Evolutionary conservation across 1,139 yeast species (phyloP), one percentile per base, ranked within the genome.

Genomic region (Candida tropicalis): DNA sequence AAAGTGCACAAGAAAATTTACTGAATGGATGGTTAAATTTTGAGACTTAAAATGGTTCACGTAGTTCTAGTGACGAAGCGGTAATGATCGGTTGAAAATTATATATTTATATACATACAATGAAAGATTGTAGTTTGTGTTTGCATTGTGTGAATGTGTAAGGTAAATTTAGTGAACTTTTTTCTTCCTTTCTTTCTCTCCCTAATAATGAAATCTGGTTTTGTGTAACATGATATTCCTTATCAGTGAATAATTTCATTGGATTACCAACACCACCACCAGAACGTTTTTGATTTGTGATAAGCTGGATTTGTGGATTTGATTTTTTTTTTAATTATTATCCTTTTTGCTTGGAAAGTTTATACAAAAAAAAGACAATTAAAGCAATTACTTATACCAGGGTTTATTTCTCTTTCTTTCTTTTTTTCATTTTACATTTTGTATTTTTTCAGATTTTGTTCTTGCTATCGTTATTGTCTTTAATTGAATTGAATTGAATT

Each of bases 1-100:
- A 74, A 31, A 73, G 79, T 52, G 82, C 82, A 2, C 62, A 68
- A 39, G 73, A 66, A 38, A 67, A 75, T 20, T 50, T 75, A 23
- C 56, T 59, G n/a, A 65, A 65, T 44, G 53, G 54, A 1, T 46
- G 56, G 15, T 56, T 59, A 18, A 42, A 48, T 28, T 57, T 63
- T 47, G 62, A 48, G 26, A 33, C 46, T 11, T 35, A 28, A 37
- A 25, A 13, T 23, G n/a, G n/a, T n/a, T n/a, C n/a, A n/a, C n/a
- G n/a, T n/a, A n/a, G n/a, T n/a, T n/a, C n/a, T n/a, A n/a, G n/a
- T n/a, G n/a, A 11, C 3, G 5, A 11, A 28, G 25, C 2, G 13
- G 12, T 29, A 6, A 26, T 5, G 6, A 26, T 5, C 2, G 23
- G 23, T 20, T 20, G 23, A 20, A 6, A 20, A 20, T 9, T n/a